Conservation (phyloP, 345 rosid species). For the Gynandropsis gynandra region DNA sequence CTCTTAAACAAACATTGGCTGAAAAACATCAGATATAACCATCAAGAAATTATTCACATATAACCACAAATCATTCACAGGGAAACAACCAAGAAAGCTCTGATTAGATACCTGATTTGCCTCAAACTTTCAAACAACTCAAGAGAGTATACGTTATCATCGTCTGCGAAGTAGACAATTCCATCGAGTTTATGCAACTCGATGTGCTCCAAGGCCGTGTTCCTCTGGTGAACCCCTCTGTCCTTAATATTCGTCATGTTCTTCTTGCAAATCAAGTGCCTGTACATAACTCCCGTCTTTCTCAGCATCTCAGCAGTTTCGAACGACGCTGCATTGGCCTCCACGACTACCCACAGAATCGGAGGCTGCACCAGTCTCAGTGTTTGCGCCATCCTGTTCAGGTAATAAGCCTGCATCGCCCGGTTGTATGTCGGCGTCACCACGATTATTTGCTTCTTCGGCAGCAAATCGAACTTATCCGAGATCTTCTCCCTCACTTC, state of each 20-base stretch:
- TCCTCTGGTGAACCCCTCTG: conserved; percentile 69
- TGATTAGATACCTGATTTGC: conserved; percentile 40
- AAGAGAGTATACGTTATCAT: conserved; percentile 68
- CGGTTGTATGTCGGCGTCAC: conserved; percentile 82
- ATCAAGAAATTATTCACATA: too few relatives aligned
- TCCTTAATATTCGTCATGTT: conserved; percentile 54
- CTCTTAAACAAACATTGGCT: too few relatives aligned
- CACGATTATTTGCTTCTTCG: conserved; percentile 68
- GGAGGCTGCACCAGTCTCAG: conserved; percentile 79
- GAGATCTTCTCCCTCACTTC: conserved; percentile 8
- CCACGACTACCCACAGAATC: conserved; percentile 88
- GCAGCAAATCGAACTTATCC: conserved; percentile 29
- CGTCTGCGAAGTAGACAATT: conserved; percentile 76
- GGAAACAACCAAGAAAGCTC: too few relatives aligned
- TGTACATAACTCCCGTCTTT: conserved; percentile 76
- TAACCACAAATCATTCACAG: too few relatives aligned
- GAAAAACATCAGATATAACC: too few relatives aligned
- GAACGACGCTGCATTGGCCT: conserved; percentile 49
- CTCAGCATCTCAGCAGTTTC: conserved; percentile 84
- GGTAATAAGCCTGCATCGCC: conserved; percentile 65
- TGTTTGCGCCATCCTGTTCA: conserved; percentile 70
- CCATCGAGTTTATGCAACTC: conserved; percentile 79
- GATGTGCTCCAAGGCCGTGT: conserved; percentile 70
- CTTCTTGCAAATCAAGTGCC: conserved; percentile 58
- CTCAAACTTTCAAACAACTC: conserved; percentile 69